Conservation (phyloP, 176 grass and related monocot species). For the Phragmites australis region DNA sequence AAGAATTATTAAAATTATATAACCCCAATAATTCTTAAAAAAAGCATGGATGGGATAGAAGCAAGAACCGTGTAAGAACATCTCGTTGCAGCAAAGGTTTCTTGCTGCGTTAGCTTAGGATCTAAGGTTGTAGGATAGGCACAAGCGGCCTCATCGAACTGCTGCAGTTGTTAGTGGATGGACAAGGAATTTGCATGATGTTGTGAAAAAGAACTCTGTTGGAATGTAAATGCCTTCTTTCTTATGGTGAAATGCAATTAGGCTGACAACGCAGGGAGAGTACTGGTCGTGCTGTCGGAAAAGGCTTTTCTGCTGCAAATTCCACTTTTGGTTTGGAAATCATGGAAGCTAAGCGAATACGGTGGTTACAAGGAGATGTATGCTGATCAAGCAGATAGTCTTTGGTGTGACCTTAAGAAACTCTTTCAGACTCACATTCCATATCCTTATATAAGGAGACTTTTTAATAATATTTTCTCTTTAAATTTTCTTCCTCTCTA, state of each 20-base stretch:
- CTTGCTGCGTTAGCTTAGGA: not conserved
- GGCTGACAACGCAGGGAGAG: not conserved
- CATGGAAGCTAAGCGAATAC: not conserved
- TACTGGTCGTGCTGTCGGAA: too few relatives aligned
- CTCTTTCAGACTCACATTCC: too few relatives aligned
- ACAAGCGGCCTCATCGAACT: not conserved
- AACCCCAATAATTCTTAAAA: too few relatives aligned
- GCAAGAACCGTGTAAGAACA: not conserved
- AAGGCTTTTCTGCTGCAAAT: not conserved
- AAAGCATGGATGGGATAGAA: not conserved
- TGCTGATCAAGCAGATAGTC: not conserved
- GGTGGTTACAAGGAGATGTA: not conserved
- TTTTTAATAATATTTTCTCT: too few relatives aligned
- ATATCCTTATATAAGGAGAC: too few relatives aligned
- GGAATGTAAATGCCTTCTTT: too few relatives aligned
- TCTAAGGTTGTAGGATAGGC: not conserved
- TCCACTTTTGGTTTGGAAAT: not conserved
- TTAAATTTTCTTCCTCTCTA: too few relatives aligned
- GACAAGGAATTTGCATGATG: not conserved
- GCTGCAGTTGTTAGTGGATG: not conserved
- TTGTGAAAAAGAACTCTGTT: not conserved
- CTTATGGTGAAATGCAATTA: not conserved
- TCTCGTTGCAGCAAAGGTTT: not conserved
- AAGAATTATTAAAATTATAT: too few relatives aligned
- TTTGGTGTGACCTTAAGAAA: conserved; percentile 7